These are phyloP conservation scores for Mallotus nudiflorus DNA, from an alignment of 345 rosid genomes.

Conservation along the genomic window DNA sequence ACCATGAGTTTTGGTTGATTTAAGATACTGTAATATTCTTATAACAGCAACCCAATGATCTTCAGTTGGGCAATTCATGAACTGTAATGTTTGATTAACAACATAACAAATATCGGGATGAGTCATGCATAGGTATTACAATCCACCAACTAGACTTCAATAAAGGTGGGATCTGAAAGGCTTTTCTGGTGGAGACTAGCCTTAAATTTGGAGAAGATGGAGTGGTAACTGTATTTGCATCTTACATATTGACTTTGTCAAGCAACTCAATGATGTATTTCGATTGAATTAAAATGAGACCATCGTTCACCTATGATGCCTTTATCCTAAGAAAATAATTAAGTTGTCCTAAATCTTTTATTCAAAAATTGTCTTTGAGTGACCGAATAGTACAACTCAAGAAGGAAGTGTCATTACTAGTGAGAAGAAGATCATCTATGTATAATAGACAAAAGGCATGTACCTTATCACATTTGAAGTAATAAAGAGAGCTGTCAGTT, in stretches of 20 bases:
- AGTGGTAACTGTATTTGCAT: not conserved
- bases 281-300: not conserved
- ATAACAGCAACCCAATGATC: not conserved
- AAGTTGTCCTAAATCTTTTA: no score
- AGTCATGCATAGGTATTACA: not conserved
- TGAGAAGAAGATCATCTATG: not conserved
- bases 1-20: not conserved
- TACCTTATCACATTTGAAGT: rapidly evolving
- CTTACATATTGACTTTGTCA: not conserved
- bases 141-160: not conserved
- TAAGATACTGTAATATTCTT: not conserved
- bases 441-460: not conserved
- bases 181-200: no score
- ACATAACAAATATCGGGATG: not conserved
- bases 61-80: not conserved
- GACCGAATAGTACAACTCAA: not conserved
- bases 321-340: no score
- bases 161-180: not conserved
- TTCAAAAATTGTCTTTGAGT: not conserved
- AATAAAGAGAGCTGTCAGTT: not conserved
- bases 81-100: not conserved
- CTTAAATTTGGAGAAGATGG: no score
- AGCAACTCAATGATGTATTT: not conserved
- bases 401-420: not conserved
- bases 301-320: no score